Evolutionary conservation across 805 yeast species (phyloP), one percentile per base, ranked within the genome.

Genomic region (Metschnikowia peoriensis): DNA sequence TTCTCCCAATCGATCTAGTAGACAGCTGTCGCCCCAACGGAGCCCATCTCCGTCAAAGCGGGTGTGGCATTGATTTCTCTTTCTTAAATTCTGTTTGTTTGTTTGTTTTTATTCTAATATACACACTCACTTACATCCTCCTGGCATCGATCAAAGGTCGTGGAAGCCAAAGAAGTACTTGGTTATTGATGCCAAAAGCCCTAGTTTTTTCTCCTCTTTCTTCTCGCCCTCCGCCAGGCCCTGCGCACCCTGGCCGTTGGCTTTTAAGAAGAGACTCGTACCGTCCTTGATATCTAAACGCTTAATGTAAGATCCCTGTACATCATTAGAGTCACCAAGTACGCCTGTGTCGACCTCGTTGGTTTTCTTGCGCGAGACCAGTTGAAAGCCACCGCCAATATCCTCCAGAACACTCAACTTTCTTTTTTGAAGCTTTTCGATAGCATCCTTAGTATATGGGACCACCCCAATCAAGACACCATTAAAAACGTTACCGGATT

Each of bases 401-500:
- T 81, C 82, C 58, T 80, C 84, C 38, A 62, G 65, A 8, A 65
- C 69, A 4, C 68, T 66, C 43, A 82, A 68, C 48, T 71, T 72
- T 50, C 78, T 63, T 53, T 75, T 74, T 41, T 78, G 75, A 34
- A 86, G 69, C 63, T 83, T 83, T 61, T 85, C 91, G 16, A 86
- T 75, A 1, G 84, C 77, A 28, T 74, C 72, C 56, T 81, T 83
- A 12, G 81, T 77, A 64, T 85, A 86, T 5, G 96, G 89, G 9
- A 86, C 71, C 67, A 79, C 96, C 68, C 64, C 96, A 83, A 65
- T 85, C 67, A 66, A 80, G 61, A 67, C 73, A 50, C 89, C 93
- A 49, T 85, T 87, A 61, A 86, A 81, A 6, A 84, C 78, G 11
- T 77, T 67, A 4, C 96, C 96, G 64, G 89, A 88, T 63, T 91